A percentile compares a stretch with the other conserved stretches of the same genome.
Evolutionary conservation across 495 filamentous ascomycete genomes (phyloP).

Genomic region (Aspergillus egyptiacus): DNA sequence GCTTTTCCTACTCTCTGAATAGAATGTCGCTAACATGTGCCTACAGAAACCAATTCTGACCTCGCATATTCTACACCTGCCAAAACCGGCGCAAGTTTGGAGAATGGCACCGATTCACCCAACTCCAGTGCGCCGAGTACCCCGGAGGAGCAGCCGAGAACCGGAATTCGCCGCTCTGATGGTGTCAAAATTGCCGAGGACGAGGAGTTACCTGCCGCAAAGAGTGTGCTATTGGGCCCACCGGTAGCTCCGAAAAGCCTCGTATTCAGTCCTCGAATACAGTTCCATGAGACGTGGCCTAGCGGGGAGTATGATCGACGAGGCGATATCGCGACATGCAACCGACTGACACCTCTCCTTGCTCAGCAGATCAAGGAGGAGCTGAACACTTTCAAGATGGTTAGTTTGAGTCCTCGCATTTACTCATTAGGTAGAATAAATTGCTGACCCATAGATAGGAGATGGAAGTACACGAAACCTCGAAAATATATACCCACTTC

Average conservation of each 20-base stretch:
- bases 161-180: constrained; percentile 54
- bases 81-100: constrained; percentile 30
- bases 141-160: constrained; percentile 61
- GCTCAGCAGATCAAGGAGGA: constrained; percentile 99
- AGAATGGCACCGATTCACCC: constrained; percentile 66
- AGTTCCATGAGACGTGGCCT: constrained; percentile 95
- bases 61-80: constrained; percentile 62
- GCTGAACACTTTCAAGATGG: constrained; percentile 99
- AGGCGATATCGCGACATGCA: constrained; percentile 96
- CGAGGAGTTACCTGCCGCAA: constrained; percentile 70
- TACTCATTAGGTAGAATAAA: no score
- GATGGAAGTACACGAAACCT: constrained; percentile 99
- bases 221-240: constrained; percentile 74
- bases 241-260: constrained; percentile 66
- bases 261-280: constrained; percentile 85
- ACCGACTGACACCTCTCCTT: constrained; percentile 91
- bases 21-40: constrained; percentile 14
- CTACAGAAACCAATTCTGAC: constrained; percentile 49
- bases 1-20: not conserved
- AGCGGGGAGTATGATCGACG: constrained; percentile 92
- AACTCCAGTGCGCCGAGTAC: constrained; percentile 78
- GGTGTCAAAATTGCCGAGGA: constrained; percentile 70
- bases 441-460: constrained; percentile 52
- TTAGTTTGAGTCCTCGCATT: no score
- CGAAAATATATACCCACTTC: constrained; percentile 99